Percentiles rank a stretch among this genome's conserved stretches.
These are phyloP conservation scores for Stemphylium vesicarium DNA, from an alignment of 2,329 filamentous ascomycete genomes.

Conservation along the genomic window DNA sequence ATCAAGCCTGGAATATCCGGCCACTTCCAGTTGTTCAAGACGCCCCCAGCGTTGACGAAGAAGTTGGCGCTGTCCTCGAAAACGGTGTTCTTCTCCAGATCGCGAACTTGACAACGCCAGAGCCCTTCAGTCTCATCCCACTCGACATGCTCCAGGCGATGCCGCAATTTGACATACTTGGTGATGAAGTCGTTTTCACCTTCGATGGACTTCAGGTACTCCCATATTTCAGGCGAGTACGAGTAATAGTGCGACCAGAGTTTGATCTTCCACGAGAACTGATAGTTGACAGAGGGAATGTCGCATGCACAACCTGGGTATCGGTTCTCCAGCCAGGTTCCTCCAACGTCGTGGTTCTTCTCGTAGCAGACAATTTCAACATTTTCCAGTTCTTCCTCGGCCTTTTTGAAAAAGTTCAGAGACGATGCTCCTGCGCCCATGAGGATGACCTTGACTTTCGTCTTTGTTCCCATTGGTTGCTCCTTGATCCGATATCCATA, in stretches of 20 bases:
- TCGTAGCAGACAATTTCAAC: constrained; percentile 53
- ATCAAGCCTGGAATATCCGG: constrained; percentile 50
- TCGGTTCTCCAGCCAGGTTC: constrained; percentile 52
- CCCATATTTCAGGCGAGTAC: constrained; percentile 56
- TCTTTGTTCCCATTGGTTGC: constrained; percentile 53
- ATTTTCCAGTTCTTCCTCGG: constrained; percentile 51
- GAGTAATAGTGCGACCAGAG: constrained; percentile 54
- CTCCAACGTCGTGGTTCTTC: constrained; percentile 49
- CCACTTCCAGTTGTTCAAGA: constrained; percentile 49
- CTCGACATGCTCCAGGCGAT: constrained; percentile 25
- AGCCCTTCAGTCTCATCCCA: constrained; percentile 25
- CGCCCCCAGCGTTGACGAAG: constrained; percentile 32
- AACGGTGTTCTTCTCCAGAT: constrained; percentile 20
- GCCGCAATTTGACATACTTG: constrained; percentile 30
- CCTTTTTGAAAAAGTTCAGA: constrained; percentile 53
- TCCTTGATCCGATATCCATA: constrained; percentile 53
- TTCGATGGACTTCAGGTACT: constrained; percentile 55
- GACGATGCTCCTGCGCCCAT: constrained; percentile 54
- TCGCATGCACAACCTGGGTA: constrained; percentile 52
- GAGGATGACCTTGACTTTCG: constrained; percentile 49
- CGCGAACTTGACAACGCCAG: constrained; percentile 22
- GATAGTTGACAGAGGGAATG: constrained; percentile 38
- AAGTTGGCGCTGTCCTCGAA: constrained; percentile 31
- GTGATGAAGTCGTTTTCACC: constrained; percentile 42
- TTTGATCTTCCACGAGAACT: constrained; percentile 60